Base-by-base conservation (phyloP, 2,329 filamentous ascomycete species). In the Ustilaginoidea virens region DNA sequence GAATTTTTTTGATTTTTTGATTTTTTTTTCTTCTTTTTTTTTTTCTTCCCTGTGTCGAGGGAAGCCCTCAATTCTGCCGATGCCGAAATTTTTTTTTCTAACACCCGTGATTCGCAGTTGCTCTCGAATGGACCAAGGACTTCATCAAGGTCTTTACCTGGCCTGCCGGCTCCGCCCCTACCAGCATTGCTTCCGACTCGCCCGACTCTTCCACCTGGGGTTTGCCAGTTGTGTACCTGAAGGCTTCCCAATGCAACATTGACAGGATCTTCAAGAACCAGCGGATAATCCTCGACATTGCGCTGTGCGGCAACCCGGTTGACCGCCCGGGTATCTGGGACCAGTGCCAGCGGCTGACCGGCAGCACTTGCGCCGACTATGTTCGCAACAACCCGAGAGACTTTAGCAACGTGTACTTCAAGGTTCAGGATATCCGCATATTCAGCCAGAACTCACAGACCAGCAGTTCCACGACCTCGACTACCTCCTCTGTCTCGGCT, bases 251-350 rank as follows among this genome's bases (percentile, higher is more conserved):
- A 22, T 92, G 82, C 52, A 58, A 82, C 37, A 70, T 83, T 38
- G 55, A 69, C 36, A 48, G 48, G 2, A 61, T 68, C 42, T 79
- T 90, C 50, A 56, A 55, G 35, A 58, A 74, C 43, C 68, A 86
- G 58, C 68, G 74, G 41, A 68, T 92, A 35, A 70, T 83, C 31
- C 66, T 85, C 40, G 72, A 83, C 56, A 80, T 80, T 25, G 49
- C 74, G 17, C 77, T 86, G 48, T 87, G 80, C 47, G 80, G 80
- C 12, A 67, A 74, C 41, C 79, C 76, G 2, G 73, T 48, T 28
- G 40, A 42, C 23, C 22, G 33, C 4, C 31, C 35, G 10, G 34
- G 44, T 23, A 55, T 48, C 45, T 34, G 36, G 25, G 28, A 41
- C 21, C 23, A 32, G 10, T 56, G 54, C 33, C 10, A 25, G 15